These are phyloP conservation scores for Porogramme epimiltina DNA, from an alignment of 1,284 basidiomycete species.

Conservation along the genomic window DNA sequence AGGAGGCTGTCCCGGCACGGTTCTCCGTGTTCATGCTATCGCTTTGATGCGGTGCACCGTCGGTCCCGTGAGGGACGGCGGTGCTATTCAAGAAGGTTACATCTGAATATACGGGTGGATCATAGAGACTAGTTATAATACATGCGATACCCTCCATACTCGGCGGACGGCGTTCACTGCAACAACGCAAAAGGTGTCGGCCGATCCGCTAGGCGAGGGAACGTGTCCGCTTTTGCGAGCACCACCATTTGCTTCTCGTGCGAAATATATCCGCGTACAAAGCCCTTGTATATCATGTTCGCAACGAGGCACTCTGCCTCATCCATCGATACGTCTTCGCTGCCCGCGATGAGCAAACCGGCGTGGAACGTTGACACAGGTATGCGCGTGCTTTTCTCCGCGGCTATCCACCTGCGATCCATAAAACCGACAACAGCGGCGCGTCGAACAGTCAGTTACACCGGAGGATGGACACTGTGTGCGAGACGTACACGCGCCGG, in stretches of 20 bases:
- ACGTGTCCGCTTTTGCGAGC: conserved; percentile 79
- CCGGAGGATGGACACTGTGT: not conserved
- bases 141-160: too few species aligned
- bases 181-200: conserved; percentile 49
- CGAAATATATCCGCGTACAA: conserved; percentile 93
- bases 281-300: conserved; percentile 92
- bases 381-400: conserved; percentile 73
- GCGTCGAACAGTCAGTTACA: not conserved
- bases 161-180: conserved; percentile 17
- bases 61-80: too few species aligned
- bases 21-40: too few species aligned
- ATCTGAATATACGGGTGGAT: not conserved
- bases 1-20: too few species aligned
- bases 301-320: conserved; percentile 95
- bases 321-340: conserved; percentile 54
- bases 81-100: too few species aligned
- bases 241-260: conserved; percentile 95
- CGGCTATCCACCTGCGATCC: conserved; percentile 71
- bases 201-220: conserved; percentile 71
- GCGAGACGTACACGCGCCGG: conserved; percentile 74
- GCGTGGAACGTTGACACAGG: conserved; percentile 78
- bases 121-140: not conserved
- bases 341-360: conserved; percentile 68
- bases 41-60: too few species aligned
- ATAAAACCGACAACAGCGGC: not conserved